Evolutionary conservation across 371 early-diverging fungal genomes (phyloP), one percentile per base, ranked within the genome.

Genomic region (Mortierella sp.): DNA sequence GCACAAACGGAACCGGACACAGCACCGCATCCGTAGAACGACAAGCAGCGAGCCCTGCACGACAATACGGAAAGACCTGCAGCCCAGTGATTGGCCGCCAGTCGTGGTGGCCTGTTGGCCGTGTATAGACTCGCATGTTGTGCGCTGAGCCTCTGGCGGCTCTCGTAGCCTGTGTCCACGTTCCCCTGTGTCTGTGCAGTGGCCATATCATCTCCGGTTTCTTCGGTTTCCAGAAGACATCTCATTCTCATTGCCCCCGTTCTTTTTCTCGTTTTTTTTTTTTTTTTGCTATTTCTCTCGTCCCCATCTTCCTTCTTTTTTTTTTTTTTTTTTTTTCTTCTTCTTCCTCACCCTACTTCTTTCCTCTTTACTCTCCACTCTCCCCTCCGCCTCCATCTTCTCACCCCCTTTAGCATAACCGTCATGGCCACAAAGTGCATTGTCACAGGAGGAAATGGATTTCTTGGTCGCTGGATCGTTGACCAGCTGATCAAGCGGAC

Each of bases 401-500:
- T 50, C 62, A 44, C 29, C 48, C 16, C 14, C 63, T 12, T 18
- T 62, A 15, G 37, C 57, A 9, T 29, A 62, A 7, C 25, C 67
- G 12, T 72, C 72, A 18, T 62, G 62, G 23, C 53, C 66, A 19
- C 62, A 62, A 14, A 19, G 43, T 93, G 89, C 68, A 85, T 97
- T 0, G 92, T 97, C 50, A 90, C 96, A 67, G 96, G 97, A 58
- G 96, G 97, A 62, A 92, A 93, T 67, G 96, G 96, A 26, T 97
- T 97, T 74, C 89, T 97, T 37, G 97, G 96, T 26, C 87, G 91
- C 28, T 88, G 88, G 73, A 91, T 97, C 26, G 90, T 93, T 64
- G 84, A 88, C 11, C 90, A 92, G 57, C 91, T 96, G 28, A 84
- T 92, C 50, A 89, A 86, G 55, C 88, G 92, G 16, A 87, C 88